Evolutionary conservation across 2,329 filamentous ascomycete genomes (phyloP).

Genomic region (Aspergillus terreus): DNA sequence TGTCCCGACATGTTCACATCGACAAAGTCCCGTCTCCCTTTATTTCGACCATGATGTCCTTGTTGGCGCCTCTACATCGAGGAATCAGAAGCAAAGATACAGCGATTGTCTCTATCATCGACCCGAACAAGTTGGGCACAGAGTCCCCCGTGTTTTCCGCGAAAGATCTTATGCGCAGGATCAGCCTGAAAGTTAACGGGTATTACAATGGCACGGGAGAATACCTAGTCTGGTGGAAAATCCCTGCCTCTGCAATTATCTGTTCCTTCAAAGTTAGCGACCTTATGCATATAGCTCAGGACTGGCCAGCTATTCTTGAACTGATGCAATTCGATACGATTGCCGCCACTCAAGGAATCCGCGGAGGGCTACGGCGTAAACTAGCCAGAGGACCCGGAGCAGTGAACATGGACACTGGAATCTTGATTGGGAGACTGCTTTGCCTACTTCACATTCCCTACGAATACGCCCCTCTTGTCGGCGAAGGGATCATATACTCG

Average conservation of each 20-base stretch:
- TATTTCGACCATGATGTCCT: conserved; percentile 28
- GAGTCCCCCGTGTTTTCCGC: conserved; percentile 24
- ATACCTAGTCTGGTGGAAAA: conserved; percentile 32
- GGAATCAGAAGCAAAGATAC: conserved; percentile 20
- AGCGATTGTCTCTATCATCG: conserved; percentile 28
- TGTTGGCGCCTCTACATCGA: conserved; percentile 30
- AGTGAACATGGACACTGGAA: conserved; percentile 17
- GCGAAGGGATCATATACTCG: conserved; percentile 16
- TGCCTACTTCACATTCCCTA: conserved; percentile 17
- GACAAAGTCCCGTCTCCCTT: conserved; percentile 24
- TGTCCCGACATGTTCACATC: conserved; percentile 24
- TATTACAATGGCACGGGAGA: conserved; percentile 29
- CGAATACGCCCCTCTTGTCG: conserved; percentile 18
- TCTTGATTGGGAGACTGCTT: conserved; percentile 21
- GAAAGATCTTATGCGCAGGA: conserved; percentile 16
- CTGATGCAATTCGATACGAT: conserved; percentile 27
- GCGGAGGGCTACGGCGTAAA: conserved; percentile 8
- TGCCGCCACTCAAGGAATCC: not conserved
- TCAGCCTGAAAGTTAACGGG: conserved; percentile 11
- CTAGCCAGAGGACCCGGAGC: conserved; percentile 9
- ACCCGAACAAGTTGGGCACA: conserved; percentile 20
- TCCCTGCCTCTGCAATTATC: conserved; percentile 26
- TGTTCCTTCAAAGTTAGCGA: conserved; percentile 21
- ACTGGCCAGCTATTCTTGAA: conserved; percentile 15
- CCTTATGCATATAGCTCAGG: conserved; percentile 16